Evolutionary conservation across 2,329 filamentous ascomycete genomes (phyloP), one percentile per base, ranked within the genome.

Genomic region (Basipetospora chlamydospora): DNA sequence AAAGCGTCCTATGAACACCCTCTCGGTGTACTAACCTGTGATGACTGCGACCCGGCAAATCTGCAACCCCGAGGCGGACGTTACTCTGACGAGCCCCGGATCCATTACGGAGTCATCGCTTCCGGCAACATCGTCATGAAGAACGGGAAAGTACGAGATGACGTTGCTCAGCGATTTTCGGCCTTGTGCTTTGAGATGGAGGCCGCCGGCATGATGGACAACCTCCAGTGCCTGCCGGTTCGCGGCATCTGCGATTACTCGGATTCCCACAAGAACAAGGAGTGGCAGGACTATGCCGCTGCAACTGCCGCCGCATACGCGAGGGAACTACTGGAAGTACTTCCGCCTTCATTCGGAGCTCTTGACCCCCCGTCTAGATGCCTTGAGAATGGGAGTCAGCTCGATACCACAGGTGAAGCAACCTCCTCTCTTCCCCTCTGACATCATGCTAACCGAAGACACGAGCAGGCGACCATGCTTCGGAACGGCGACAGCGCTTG

Each of bases 191-290:
- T 53, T 30, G 51, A 53, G 34, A 54, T 51, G 51, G 50, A 52
- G 25, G 48, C 46, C 0, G 47, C 49, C 0, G 51, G 49, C 0
- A 13, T 53, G 1, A 44, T 41, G 39, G 39, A 45, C 3, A 38
- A 41, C 0, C 44, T 55, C 3, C 50, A 50, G 0, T 59, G 51
- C n/a, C 22, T 59, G 0, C 44, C 54, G 0, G 51, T 61, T 8
- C 47, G 55, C 3, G 57, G 56, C 0, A 53, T 60, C 1, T 61
- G 50, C 20, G 51, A 58, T 26, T 61, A 60, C 33, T 44, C 54
- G 2, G 58, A 63, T 34, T 48, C 46, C 0, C 55, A 60, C 38
- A 61, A 60, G 39, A 50, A 47, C 28, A 51, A 61, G 6, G 15
- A 16, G 3, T 60, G 54, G 57, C 52, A 58, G 15, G 13, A 20